phyloP scores from a whole-genome alignment of 2,329 filamentous ascomycete genomes.

The Botrytis elliptica region DNA sequence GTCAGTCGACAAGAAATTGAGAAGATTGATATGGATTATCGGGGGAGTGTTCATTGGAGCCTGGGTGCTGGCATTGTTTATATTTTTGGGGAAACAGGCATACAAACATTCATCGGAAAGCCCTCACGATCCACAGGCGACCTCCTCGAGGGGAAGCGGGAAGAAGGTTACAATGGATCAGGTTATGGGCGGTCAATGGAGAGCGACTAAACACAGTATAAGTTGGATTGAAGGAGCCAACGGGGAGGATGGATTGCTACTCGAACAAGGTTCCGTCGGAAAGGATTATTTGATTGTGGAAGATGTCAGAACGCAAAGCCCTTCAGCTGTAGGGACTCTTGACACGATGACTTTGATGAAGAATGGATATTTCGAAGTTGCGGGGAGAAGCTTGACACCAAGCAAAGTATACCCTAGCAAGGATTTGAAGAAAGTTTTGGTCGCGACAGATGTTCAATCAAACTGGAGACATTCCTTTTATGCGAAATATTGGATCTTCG shows the following conservation, averaged over 20 bases:
- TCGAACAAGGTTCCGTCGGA: slow-evolving; percentile 62
- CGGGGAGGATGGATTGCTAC: slow-evolving; percentile 79
- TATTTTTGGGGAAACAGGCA: slow-evolving; percentile 64
- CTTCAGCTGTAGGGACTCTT: slow-evolving; percentile 43
- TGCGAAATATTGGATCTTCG: slow-evolving; percentile 86
- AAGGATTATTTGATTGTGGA: slow-evolving; percentile 82
- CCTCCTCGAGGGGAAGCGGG: slow-evolving; percentile 58
- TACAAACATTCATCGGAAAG: slow-evolving; percentile 65
- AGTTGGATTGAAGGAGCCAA: slow-evolving; percentile 74
- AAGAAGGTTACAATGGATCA: slow-evolving; percentile 74
- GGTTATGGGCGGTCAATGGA: slow-evolving; percentile 65
- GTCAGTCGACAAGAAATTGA: slow-evolving; percentile 64
- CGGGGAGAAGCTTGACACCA: slow-evolving; percentile 55
- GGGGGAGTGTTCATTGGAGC: slow-evolving; percentile 60
- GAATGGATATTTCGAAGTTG: slow-evolving; percentile 58
- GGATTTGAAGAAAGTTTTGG: slow-evolving; percentile 80
- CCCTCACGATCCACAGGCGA: slow-evolving; percentile 67
- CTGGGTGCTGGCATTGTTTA: slow-evolving; percentile 66
- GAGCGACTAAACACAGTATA: slow-evolving; percentile 61
- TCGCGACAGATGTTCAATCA: slow-evolving; percentile 68
- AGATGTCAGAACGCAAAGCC: slow-evolving; percentile 66
- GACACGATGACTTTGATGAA: slow-evolving; percentile 74
- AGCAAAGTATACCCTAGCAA: slow-evolving; percentile 70
- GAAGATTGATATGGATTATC: slow-evolving; percentile 56
- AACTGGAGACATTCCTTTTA: slow-evolving; percentile 92